phyloP scores from a whole-genome alignment of 805 yeast species.

The Scheffersomyces stipitis region DNA sequence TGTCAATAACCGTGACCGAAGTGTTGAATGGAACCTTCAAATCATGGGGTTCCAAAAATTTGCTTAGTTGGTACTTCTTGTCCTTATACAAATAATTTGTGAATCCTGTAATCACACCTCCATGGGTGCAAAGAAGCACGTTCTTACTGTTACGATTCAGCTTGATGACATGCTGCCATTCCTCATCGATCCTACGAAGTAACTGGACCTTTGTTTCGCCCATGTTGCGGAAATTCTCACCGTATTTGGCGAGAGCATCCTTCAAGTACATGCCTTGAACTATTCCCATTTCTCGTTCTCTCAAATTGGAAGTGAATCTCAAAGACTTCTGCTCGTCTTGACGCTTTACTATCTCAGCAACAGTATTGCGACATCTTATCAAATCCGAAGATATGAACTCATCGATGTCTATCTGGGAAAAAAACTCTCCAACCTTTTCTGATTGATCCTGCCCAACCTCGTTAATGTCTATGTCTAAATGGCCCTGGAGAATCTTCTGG shows the following conservation, averaged over 20 bases:
- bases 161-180: slow-evolving; percentile 44
- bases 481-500: slow-evolving; percentile 76
- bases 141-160: slow-evolving; percentile 41
- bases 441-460: slow-evolving; percentile 65
- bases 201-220: slow-evolving; percentile 61
- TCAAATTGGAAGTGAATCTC: slow-evolving; percentile 41
- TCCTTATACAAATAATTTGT: slow-evolving; percentile 49
- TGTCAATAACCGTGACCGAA: slow-evolving; percentile 66
- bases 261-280: slow-evolving; percentile 71
- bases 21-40: slow-evolving; percentile 71
- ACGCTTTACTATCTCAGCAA: slow-evolving; percentile 37
- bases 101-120: slow-evolving; percentile 72
- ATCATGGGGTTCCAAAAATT: slow-evolving; percentile 37
- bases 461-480: slow-evolving; percentile 64
- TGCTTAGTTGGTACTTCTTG: slow-evolving; percentile 35
- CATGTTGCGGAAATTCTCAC: slow-evolving; percentile 56
- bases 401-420: slow-evolving; percentile 44
- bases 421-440: slow-evolving; percentile 45
- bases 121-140: slow-evolving; percentile 70
- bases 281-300: slow-evolving; percentile 77
- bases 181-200: slow-evolving; percentile 46
- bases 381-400: slow-evolving; percentile 53
- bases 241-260: slow-evolving; percentile 66
- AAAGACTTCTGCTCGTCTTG: slow-evolving; percentile 19
- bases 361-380: slow-evolving; percentile 61